A percentile compares a stretch with the other conserved stretches of the same genome.
phyloP scores from a whole-genome alignment of 495 filamentous ascomycete species.

The Podospora bellae-mahoneyi region DNA sequence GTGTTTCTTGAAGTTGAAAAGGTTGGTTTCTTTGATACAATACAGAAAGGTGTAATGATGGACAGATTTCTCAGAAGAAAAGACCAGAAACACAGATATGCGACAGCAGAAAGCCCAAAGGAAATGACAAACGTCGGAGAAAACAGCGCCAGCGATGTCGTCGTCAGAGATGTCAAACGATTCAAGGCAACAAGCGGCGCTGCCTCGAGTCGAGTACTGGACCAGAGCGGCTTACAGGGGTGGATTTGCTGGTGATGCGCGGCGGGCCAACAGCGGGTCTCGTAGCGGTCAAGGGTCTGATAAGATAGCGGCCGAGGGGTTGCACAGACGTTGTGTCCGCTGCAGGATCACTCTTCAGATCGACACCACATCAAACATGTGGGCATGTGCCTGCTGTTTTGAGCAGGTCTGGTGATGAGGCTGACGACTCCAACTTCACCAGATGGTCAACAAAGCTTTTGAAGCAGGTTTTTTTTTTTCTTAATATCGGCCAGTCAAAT shows the following conservation, averaged over 20 bases:
- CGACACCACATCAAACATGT: neutral
- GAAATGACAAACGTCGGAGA: neutral
- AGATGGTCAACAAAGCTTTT: neutral
- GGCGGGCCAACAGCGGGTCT: conserved; percentile 14
- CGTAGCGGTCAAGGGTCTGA: conserved; percentile 12
- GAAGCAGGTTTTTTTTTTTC: neutral
- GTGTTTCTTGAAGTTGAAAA: neutral
- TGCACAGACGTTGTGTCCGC: neutral
- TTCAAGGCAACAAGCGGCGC: conserved; percentile 7
- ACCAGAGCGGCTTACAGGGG: neutral
- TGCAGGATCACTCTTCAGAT: neutral
- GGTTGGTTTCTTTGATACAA: neutral
- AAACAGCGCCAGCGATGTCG: neutral
- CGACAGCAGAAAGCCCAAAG: neutral
- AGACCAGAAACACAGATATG: neutral
- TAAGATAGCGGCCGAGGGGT: conserved; percentile 10
- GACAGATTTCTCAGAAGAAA: neutral
- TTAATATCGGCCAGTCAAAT: neutral
- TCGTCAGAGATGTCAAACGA: neutral
- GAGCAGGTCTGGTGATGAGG: neutral
- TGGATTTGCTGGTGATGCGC: conserved; percentile 13
- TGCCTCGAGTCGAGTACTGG: neutral
- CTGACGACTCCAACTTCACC: neutral
- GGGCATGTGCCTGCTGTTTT: neutral
- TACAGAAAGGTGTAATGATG: neutral